Percentiles rank a stretch among this genome's conserved stretches.
Conservation (phyloP, 139 green algal species). For the Cymbomonas tetramitiformis region DNA sequence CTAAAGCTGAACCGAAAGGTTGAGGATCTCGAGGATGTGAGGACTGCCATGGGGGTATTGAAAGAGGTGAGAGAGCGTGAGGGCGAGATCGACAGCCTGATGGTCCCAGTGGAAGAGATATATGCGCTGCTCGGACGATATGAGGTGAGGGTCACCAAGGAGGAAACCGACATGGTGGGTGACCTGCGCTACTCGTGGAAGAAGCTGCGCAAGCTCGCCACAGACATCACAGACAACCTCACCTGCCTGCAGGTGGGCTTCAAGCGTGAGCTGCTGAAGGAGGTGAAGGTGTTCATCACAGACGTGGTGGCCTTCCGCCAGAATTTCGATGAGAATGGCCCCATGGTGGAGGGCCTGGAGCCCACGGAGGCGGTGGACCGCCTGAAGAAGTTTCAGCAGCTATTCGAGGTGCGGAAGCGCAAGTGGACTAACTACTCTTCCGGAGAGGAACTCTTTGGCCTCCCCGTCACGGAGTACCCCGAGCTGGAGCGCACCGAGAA, state of each 20-base stretch:
- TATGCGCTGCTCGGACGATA: slow-evolving; percentile 74
- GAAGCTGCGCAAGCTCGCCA: slow-evolving; percentile 68
- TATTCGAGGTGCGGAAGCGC: slow-evolving; percentile 78
- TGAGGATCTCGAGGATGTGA: slow-evolving; percentile 69
- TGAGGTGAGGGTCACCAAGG: slow-evolving; percentile 72
- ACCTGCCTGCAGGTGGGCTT: slow-evolving; percentile 65
- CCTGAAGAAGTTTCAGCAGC: slow-evolving; percentile 78
- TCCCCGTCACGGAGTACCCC: slow-evolving; percentile 66
- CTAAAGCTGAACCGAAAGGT: slow-evolving; percentile 63
- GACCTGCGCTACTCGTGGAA: slow-evolving; percentile 79
- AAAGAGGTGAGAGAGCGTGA: slow-evolving; percentile 59
- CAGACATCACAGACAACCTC: slow-evolving; percentile 64
- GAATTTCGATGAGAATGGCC: slow-evolving; percentile 69
- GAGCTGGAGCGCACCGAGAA: slow-evolving; percentile 77
- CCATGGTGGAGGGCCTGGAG: slow-evolving; percentile 69
- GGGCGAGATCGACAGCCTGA: slow-evolving; percentile 63
- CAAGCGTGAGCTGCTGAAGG: slow-evolving; percentile 75
- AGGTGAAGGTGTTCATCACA: slow-evolving; percentile 66
- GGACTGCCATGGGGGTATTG: slow-evolving; percentile 43
- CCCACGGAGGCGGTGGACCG: slow-evolving; percentile 75
- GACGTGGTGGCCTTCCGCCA: slow-evolving; percentile 56
- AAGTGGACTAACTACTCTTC: slow-evolving; percentile 76
- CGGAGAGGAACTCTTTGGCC: slow-evolving; percentile 83
- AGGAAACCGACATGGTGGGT: slow-evolving; percentile 74
- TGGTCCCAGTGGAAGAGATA: slow-evolving; percentile 82